Percentiles rank a stretch among this genome's conserved stretches.
Evolutionary conservation across 495 filamentous ascomycete genomes (phyloP).

Genomic region (Penicillium parvum): DNA sequence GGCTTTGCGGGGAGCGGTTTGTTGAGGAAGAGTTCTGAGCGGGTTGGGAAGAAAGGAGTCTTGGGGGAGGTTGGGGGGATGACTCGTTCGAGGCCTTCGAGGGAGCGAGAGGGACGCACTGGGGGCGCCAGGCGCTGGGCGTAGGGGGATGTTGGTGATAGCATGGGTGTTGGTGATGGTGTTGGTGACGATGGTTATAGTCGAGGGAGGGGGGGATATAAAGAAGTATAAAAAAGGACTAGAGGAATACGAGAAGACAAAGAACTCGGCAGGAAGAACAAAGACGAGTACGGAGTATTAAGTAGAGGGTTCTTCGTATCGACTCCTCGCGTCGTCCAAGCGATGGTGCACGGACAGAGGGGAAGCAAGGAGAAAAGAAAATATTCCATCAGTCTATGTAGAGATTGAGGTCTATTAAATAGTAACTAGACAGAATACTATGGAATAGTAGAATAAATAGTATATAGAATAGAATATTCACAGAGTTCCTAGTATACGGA

Average conservation of each 20-base stretch:
- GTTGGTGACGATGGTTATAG: too few species aligned
- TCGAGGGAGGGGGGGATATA: too few species aligned
- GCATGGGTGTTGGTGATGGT: slow-evolving; percentile 14
- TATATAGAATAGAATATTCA: too few species aligned
- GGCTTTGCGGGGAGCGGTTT: slow-evolving; percentile 38
- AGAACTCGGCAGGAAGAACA: slow-evolving; percentile 1
- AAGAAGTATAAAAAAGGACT: background rate
- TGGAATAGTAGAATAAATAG: too few species aligned
- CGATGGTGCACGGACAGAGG: slow-evolving; percentile 16
- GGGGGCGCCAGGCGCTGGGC: slow-evolving; percentile 31
- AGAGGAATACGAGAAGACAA: slow-evolving; percentile 1
- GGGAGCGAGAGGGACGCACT: slow-evolving; percentile 35
- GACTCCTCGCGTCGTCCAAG: too few species aligned
- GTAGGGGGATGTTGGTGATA: slow-evolving; percentile 19
- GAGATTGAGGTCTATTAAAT: slow-evolving; percentile 2
- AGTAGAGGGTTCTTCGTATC: too few species aligned
- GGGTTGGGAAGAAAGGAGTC: slow-evolving; percentile 13
- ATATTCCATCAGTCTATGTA: too few species aligned
- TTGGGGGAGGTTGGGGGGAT: slow-evolving; percentile 29
- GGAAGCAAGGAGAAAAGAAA: slow-evolving; percentile 14
- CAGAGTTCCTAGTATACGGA: too few species aligned
- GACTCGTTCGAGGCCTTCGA: slow-evolving; percentile 42
- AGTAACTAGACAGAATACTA: too few species aligned
- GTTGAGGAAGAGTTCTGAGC: slow-evolving; percentile 30
- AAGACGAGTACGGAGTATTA: too few species aligned